Evolutionary conservation across 805 yeast species (phyloP).

Genomic region (Nakazawaea siamensis): DNA sequence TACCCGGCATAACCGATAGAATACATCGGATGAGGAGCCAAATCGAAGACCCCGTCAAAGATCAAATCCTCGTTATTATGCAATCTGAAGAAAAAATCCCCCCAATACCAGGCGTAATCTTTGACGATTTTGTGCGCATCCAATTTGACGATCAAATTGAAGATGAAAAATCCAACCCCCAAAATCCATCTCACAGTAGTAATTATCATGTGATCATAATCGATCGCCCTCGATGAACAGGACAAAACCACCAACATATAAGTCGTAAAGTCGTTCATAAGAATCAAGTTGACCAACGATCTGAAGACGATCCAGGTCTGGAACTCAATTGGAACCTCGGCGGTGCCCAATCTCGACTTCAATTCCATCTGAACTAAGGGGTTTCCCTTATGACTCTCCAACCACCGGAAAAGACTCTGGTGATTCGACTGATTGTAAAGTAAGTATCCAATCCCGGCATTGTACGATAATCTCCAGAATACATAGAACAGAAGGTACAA

Average conservation of each 20-base stretch:
- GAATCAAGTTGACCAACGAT: conserved; percentile 69
- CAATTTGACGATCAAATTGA: conserved; percentile 78
- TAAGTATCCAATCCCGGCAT: conserved; percentile 70
- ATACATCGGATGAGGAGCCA: conserved; percentile 92
- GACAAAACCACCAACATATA: conserved; percentile 55
- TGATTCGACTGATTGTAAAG: conserved; percentile 59
- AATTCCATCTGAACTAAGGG: conserved; percentile 41
- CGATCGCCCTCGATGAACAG: conserved; percentile 30
- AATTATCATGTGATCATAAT: conserved; percentile 34
- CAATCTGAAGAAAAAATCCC: conserved; percentile 81
- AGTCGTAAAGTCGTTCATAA: conserved; percentile 78
- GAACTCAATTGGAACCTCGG: conserved; percentile 55
- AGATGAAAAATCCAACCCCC: conserved; percentile 56
- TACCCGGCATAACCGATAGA: conserved; percentile 84
- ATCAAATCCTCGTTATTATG: conserved; percentile 57
- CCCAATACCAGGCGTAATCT: conserved; percentile 95
- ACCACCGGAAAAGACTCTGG: conserved; percentile 35
- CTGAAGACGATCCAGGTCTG: conserved; percentile 79
- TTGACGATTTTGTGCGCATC: conserved; percentile 86
- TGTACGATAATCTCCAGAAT: conserved; percentile 71
- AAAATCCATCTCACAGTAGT: conserved; percentile 42
- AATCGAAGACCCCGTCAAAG: conserved; percentile 83
- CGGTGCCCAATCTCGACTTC: conserved; percentile 31
- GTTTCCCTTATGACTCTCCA: conserved; percentile 20
- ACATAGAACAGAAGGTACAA: conserved; percentile 49